Base-by-base conservation (phyloP, 345 rosid genomes). In the Capsella bursapastoris region DNA sequence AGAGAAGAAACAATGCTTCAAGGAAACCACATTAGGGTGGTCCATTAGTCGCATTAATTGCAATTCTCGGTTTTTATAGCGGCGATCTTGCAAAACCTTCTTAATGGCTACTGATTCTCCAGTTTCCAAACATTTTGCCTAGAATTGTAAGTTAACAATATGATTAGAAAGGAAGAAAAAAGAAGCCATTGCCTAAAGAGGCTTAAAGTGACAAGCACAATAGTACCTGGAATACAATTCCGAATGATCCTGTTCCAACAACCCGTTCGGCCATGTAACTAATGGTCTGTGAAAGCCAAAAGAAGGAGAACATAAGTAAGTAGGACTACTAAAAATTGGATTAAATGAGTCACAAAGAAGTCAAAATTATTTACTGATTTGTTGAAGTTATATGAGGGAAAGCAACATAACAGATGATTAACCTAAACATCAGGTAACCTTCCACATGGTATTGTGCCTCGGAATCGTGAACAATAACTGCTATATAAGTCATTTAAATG, bases 111-210 rank as follows among this genome's bases (percentile, higher is more conserved):
- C 89, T 0, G 87, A 81, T 82, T 89, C 97, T 60, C 95, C 93
- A 44, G 90, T 86, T 76, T 91, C 96, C 88, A 91, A 85, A 81
- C 96, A 91, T 72, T 88, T 89, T 7, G 97, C 97, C 97, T 91
- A 78, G 7, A 74, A 62, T 70, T 47, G 43, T 44, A 72, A 16
- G 70, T 57, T 22, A 43, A 73, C 57, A 52, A 59, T 29, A 11
- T 16, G 15, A 55, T 57, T 32, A 61, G 45, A 8, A 57, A 18
- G 58, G 47, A 10, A 49, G 53, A n/a, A 13, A 11, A 8, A 29
- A 47, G 47, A 49, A 52, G 3, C 55, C 5, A 15, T 38, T 27
- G 35, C 35, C 7, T 64, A 40, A 34, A 64, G 47, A 64, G 10
- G 40, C n/a, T 38, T 53, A 40, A 37, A 15, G 56, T 22, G 41